These are phyloP conservation scores for Globisporangium iwayamae DNA, from an alignment of 352 stramenopile species.

Conservation along the genomic window DNA sequence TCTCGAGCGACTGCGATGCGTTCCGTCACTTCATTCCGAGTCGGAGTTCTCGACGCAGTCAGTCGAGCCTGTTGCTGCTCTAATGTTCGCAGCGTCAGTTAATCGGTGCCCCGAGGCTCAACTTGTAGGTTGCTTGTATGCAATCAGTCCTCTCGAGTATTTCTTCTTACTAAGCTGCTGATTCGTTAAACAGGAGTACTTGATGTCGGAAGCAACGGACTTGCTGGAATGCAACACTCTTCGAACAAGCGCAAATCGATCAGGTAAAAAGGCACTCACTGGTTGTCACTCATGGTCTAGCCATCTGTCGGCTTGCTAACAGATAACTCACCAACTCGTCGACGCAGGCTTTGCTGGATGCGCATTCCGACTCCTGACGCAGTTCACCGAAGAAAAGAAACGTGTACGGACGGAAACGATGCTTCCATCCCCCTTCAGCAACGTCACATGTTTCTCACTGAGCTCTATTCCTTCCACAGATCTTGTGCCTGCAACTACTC, in stretches of 20 bases:
- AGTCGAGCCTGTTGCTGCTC: constrained; percentile 56
- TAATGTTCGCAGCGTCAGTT: constrained; percentile 58
- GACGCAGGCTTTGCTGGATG: constrained; percentile 49
- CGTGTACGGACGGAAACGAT: constrained; percentile 28
- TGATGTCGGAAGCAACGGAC: constrained; percentile 52
- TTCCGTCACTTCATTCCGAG: constrained; percentile 31
- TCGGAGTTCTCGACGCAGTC: constrained; percentile 45
- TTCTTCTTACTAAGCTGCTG: not conserved
- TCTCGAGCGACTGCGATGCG: constrained; percentile 32
- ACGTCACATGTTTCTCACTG: constrained; percentile 1
- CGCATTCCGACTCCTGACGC: constrained; percentile 51
- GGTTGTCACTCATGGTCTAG: not conserved
- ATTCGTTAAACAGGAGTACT: constrained; percentile 34
- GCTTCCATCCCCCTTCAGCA: not conserved
- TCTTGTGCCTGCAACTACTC: constrained; percentile 50
- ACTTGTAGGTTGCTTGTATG: constrained; percentile 28
- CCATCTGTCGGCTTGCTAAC: not conserved
- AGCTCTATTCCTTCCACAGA: constrained; percentile 24
- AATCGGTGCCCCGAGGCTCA: constrained; percentile 61
- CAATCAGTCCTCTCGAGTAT: not conserved
- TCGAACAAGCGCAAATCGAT: constrained; percentile 40
- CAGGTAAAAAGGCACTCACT: constrained; percentile 22
- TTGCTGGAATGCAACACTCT: constrained; percentile 46
- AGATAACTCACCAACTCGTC: not conserved
- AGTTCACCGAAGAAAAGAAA: constrained; percentile 50